phyloP scores from a whole-genome alignment of 2,329 filamentous ascomycete species.

The Dothiorella sarmentorum region DNA sequence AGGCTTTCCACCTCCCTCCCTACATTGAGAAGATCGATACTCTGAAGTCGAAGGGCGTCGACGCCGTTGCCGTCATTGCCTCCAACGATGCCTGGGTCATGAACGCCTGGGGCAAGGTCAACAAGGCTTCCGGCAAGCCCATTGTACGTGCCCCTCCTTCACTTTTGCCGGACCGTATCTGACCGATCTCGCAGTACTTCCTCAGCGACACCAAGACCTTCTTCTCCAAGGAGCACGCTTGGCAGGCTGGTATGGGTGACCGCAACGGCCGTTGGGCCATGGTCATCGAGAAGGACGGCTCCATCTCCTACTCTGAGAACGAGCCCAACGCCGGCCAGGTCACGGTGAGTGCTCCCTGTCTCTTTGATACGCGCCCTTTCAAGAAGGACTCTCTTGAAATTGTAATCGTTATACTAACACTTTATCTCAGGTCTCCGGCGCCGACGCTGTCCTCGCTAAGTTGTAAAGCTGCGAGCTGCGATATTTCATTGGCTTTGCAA shows the following conservation, averaged over 20 bases:
- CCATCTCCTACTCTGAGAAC: slow-evolving; percentile 74
- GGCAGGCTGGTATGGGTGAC: slow-evolving; percentile 64
- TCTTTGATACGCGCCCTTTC: too few species aligned
- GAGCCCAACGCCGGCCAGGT: slow-evolving; percentile 56
- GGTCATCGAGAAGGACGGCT: slow-evolving; percentile 73
- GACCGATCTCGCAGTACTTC: slow-evolving; percentile 56
- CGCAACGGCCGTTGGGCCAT: slow-evolving; percentile 77
- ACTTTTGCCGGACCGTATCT: neutral
- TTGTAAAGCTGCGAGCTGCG: slow-evolving; percentile 32
- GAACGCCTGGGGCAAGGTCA: slow-evolving; percentile 88
- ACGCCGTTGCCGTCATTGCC: slow-evolving; percentile 76
- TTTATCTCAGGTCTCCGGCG: slow-evolving; percentile 44
- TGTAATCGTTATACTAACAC: slow-evolving; percentile 31
- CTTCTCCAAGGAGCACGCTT: slow-evolving; percentile 77
- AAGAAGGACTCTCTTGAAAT: neutral
- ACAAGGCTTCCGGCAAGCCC: slow-evolving; percentile 68
- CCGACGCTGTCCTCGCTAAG: slow-evolving; percentile 48
- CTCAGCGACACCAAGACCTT: slow-evolving; percentile 67
- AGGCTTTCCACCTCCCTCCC: slow-evolving; percentile 73
- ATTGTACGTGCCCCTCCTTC: slow-evolving; percentile 46
- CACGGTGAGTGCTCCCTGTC: slow-evolving; percentile 35
- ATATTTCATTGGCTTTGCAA: neutral
- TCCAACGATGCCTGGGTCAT: slow-evolving; percentile 85
- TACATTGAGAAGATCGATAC: slow-evolving; percentile 70
- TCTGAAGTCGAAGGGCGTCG: slow-evolving; percentile 76